phyloP scores from a whole-genome alignment of 2,329 filamentous ascomycete species.

The Claviceps paspali region DNA sequence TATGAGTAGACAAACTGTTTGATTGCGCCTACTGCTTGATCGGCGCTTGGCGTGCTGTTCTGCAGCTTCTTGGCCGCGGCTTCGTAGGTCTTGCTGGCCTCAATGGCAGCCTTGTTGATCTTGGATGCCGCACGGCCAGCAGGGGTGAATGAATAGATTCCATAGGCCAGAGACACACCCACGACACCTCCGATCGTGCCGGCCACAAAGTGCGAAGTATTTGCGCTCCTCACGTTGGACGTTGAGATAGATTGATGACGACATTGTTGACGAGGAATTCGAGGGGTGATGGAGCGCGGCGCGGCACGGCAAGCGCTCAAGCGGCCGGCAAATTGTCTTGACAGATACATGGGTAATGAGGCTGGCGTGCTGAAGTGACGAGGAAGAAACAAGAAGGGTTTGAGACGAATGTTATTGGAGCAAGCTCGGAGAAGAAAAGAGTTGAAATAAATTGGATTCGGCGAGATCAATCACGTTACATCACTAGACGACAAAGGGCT shows the following conservation, averaged over 20 bases:
- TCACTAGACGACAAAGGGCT: too few species aligned
- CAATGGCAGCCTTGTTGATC: constrained; percentile 32
- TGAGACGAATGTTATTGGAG: too few species aligned
- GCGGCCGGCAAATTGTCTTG: constrained; percentile 15
- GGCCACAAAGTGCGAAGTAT: constrained; percentile 20
- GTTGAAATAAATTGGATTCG: too few species aligned
- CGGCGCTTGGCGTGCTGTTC: constrained; percentile 46
- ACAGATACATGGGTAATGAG: constrained; percentile 14
- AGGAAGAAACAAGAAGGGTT: too few species aligned
- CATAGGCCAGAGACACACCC: constrained; percentile 27
- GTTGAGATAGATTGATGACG: constrained; percentile 28
- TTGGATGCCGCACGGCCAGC: constrained; percentile 24
- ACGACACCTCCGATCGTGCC: constrained; percentile 29
- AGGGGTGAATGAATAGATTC: constrained; percentile 28
- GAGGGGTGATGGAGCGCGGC: constrained; percentile 12
- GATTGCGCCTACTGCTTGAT: constrained; percentile 51
- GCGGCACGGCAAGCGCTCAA: constrained; percentile 10
- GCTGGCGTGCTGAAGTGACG: too few species aligned
- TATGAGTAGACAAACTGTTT: constrained; percentile 53
- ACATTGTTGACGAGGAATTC: constrained; percentile 11
- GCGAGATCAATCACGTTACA: too few species aligned
- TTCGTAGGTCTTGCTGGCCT: constrained; percentile 46
- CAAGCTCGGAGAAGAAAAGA: too few species aligned
- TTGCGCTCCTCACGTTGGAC: constrained; percentile 8
- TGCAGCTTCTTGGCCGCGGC: constrained; percentile 44